These are phyloP conservation scores for Colletotrichum phormii DNA, from an alignment of 2,329 filamentous ascomycete genomes.

Conservation along the genomic window DNA sequence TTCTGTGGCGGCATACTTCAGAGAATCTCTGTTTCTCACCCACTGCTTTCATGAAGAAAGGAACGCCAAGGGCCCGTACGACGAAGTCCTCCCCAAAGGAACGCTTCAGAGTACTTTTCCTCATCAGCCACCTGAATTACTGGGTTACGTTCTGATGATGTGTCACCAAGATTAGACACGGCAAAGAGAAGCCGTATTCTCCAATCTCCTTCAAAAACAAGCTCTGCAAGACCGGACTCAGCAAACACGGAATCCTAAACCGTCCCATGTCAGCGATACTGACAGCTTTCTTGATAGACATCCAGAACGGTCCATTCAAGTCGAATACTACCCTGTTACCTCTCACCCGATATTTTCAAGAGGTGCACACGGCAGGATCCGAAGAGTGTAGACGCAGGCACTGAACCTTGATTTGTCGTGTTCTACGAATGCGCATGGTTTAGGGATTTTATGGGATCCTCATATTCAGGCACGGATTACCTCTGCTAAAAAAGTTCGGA, in stretches of 20 bases:
- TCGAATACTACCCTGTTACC: background rate
- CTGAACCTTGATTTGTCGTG: background rate
- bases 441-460: background rate
- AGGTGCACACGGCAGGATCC: background rate
- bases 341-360: background rate
- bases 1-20: too few relatives aligned
- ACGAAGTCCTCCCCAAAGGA: too few relatives aligned
- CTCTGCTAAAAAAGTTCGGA: background rate
- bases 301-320: background rate
- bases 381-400: background rate
- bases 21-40: too few relatives aligned
- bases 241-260: background rate
- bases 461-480: background rate
- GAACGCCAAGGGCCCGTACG: too few relatives aligned
- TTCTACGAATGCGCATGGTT: background rate
- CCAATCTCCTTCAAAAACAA: background rate
- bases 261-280: background rate
- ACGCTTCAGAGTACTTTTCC: too few relatives aligned
- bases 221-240: background rate
- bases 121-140: too few relatives aligned
- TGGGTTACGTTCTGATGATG: too few relatives aligned
- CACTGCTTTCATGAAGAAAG: too few relatives aligned
- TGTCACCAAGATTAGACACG: background rate
- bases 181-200: background rate
- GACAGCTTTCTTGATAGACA: background rate